Base-by-base conservation (phyloP, 1,284 basidiomycete species). In the Macrocystidia cucumis region DNA sequence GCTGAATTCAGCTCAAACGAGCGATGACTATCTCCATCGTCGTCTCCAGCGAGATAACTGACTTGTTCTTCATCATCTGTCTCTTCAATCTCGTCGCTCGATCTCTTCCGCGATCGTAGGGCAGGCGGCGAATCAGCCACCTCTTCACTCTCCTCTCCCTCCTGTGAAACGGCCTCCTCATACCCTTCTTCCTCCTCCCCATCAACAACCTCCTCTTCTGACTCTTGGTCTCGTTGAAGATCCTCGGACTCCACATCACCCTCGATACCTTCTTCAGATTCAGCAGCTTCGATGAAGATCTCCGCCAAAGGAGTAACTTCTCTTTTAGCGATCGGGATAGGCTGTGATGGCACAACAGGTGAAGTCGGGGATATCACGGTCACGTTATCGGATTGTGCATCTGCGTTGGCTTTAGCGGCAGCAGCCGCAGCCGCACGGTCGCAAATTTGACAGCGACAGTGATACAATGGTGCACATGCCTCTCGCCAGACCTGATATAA, bases 361-460 rank as follows among this genome's bases (percentile, higher is more conserved):
- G 7, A 29, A n/a, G 31, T 46, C 39, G 38, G 46, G 30, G 42
- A 33, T 43, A 55, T 50, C 9, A 48, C 44, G 24, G 50, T 41
- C 20, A 51, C 29, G 39, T 46, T 27, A 34, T 43, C 29, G 38
- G 37, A 29, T 40, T 45, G 13, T 42, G 17, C 34, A 18, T 35
- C 32, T 11, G 54, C 51, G 19, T 52, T 47, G 5, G 54, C 60
- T 14, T 58, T 57, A 26, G 60, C 60, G 18, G 65, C 64, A 31
- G 49, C 50, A 9, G 59, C 63, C 27, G 60, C 63, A 13, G 67
- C 49, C 49, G 79, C 73, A 21, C 82, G 72, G 40, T 78, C 72
- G 51, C 83, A 86, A 21, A 85, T 74, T 11, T 63, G 63, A 52
- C 83, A 85, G 27, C 69, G 66, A 49, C 83, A 86, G 29, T 79